Base-by-base conservation (phyloP, 768 basidiomycete species). In the Podaxis sp. region DNA sequence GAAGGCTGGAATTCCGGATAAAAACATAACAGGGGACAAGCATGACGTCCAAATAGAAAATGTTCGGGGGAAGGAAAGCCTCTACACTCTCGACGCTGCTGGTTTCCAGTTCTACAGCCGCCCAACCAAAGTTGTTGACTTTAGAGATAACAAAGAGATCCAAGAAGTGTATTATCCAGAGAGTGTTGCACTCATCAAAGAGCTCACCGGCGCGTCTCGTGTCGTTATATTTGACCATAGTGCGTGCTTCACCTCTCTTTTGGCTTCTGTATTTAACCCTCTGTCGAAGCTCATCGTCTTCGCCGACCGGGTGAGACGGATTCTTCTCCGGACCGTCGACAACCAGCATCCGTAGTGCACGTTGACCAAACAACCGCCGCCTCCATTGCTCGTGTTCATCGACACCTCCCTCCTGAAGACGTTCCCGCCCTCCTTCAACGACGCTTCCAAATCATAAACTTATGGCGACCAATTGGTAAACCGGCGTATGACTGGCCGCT, bases 191-290 rank as follows among this genome's bases (percentile, higher is more conserved):
- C 70, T 86, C 30, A 73, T 87, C 48, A 87, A 87, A 74, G 66
- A 81, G 64, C 52, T 85, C 8, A 86, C 85, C 0, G 86, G 87
- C 9, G 87, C 86, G 0, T 82, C 75, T 63, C 76, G 76, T 24
- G 82, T 84, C 22, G 82, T 87, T 22, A 57, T 86, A 30, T 88
- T 87, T 61, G 85, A 87, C 66, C 86, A 87, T 68, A 87, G 86
- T 84, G 57, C 64, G 84, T 66, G 24, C 13, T 48, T 61, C 44
- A 52, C 28, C 33, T 6, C 38, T 7, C n/a, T 40, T n/a, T 12
- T 13, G 13, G 3, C 24, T 51, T 51, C 49, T 51, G 49, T 11
- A 51, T 5, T 26, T 51, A 2, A 51, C 12, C 9, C 28, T 8
- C 3, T 42, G 17, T 5, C 1, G 42, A 39, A 70, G 68, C 68